A percentile compares a stretch with the other conserved stretches of the same genome.
These are phyloP conservation scores for Verticillium isaacii DNA, from an alignment of 2,329 filamentous ascomycete genomes.

Conservation along the genomic window DNA sequence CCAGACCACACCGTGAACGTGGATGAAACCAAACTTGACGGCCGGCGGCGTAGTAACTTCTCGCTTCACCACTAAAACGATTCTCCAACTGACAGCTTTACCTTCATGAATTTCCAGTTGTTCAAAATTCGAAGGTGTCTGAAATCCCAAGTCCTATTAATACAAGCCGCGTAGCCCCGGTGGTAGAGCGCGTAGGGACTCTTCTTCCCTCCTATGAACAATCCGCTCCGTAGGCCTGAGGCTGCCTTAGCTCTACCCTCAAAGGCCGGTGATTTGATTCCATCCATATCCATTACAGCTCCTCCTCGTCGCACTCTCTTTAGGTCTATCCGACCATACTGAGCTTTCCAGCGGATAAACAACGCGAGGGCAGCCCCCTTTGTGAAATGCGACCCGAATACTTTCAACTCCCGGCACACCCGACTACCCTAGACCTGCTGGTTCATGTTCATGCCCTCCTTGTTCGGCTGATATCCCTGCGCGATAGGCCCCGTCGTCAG, in stretches of 20 bases:
- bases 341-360: too few relatives aligned
- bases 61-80: too few relatives aligned
- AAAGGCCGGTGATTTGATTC: not conserved
- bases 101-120: not conserved
- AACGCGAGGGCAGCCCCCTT: too few relatives aligned
- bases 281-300: not conserved
- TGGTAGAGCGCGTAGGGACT: not conserved
- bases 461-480: slow-evolving; percentile 30
- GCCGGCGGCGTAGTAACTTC: too few relatives aligned
- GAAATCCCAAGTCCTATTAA: too few relatives aligned
- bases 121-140: not conserved
- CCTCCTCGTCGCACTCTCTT: too few relatives aligned
- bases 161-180: not conserved
- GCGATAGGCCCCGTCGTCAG: slow-evolving; percentile 17
- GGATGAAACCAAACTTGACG: too few relatives aligned
- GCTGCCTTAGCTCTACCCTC: not conserved
- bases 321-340: too few relatives aligned
- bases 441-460: slow-evolving; percentile 33
- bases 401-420: not conserved
- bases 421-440: not conserved
- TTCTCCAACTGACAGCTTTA: too few relatives aligned
- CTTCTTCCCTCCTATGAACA: not conserved
- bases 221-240: not conserved
- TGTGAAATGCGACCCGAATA: too few relatives aligned
- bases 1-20: too few relatives aligned